phyloP scores from a whole-genome alignment of 2,329 filamentous ascomycete species.

The Orbilia brochopaga region DNA sequence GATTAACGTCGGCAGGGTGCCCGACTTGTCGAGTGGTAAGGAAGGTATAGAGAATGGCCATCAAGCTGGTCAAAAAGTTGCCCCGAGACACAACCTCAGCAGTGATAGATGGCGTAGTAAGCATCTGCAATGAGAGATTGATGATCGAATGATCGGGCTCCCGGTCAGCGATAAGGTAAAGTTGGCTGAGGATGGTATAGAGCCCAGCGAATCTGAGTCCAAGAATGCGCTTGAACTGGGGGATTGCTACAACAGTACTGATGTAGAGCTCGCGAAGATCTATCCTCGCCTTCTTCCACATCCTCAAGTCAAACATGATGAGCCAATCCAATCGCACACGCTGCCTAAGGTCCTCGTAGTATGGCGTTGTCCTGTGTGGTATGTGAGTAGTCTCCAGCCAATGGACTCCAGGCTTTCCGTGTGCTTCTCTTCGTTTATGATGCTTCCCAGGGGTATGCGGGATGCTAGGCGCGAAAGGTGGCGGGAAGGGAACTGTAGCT shows the following conservation, averaged over 20 bases:
- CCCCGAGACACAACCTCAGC: slow-evolving; percentile 92
- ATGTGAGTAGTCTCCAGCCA: slow-evolving; percentile 85
- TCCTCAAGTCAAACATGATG: slow-evolving; percentile 87
- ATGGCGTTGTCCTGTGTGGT: slow-evolving; percentile 67
- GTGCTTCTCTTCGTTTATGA: slow-evolving; percentile 63
- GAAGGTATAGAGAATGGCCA: slow-evolving; percentile 97
- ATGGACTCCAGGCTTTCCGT: slow-evolving; percentile 65
- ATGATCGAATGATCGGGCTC: slow-evolving; percentile 99
- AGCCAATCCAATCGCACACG: slow-evolving; percentile 91
- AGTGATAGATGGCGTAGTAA: slow-evolving; percentile 95
- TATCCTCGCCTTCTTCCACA: slow-evolving; percentile 95
- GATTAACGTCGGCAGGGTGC: slow-evolving; percentile 86
- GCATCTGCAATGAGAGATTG: slow-evolving; percentile 93
- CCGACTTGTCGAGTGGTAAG: slow-evolving; percentile 94
- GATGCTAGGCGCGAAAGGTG: slow-evolving; percentile 63
- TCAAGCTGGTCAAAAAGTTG: slow-evolving; percentile 92
- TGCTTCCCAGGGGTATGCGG: slow-evolving; percentile 76
- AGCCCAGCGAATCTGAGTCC: slow-evolving; percentile 92
- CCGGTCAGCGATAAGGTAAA: slow-evolving; percentile 93
- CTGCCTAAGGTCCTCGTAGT: slow-evolving; percentile 85
- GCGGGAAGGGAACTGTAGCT: slow-evolving; percentile 64
- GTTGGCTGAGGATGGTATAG: slow-evolving; percentile 89
- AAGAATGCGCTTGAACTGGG: slow-evolving; percentile 92
- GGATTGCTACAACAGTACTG: slow-evolving; percentile 91
- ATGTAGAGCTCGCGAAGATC: slow-evolving; percentile 93